Evolutionary conservation across 805 yeast genomes (phyloP).

Genomic region (Yarrowia alimentaria): DNA sequence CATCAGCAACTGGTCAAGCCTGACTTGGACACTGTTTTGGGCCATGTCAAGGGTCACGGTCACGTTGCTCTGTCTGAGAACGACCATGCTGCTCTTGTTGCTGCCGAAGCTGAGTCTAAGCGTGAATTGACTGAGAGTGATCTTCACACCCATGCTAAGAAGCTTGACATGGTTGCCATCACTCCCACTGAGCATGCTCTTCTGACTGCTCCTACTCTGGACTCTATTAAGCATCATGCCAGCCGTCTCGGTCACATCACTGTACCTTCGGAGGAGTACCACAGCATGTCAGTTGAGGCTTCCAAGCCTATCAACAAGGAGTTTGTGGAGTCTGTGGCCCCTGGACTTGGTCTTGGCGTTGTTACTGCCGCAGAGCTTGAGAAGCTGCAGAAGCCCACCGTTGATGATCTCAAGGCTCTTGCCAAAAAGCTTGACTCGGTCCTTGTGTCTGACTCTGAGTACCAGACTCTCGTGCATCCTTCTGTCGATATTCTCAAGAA

Average conservation of each 20-base stretch:
- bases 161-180: neutral
- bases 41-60: constrained; percentile 3
- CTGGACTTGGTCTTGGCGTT: constrained; percentile 34
- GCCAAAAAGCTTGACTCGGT: constrained; percentile 36
- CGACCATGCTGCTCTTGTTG: constrained; percentile 16
- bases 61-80: constrained; percentile 31
- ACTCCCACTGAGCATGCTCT: neutral
- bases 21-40: neutral
- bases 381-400: constrained; percentile 29
- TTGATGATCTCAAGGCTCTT: constrained; percentile 34
- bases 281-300: constrained; percentile 34
- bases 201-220: constrained; percentile 3
- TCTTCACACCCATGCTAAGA: neutral
- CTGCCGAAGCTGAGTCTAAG: neutral
- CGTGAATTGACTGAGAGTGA: constrained; percentile 24
- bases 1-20: constrained; percentile 25
- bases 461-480: constrained; percentile 25
- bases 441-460: constrained; percentile 32
- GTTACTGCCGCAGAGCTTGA: constrained; percentile 30
- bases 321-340: constrained; percentile 34
- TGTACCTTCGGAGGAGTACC: constrained; percentile 34
- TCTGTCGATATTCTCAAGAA: neutral
- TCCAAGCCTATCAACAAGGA: constrained; percentile 32
- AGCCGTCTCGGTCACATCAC: constrained; percentile 31
- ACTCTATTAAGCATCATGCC: constrained; percentile 17